Evolutionary conservation across 1,284 basidiomycete genomes (phyloP).

Genomic region (Sanghuangporus sanghuang): DNA sequence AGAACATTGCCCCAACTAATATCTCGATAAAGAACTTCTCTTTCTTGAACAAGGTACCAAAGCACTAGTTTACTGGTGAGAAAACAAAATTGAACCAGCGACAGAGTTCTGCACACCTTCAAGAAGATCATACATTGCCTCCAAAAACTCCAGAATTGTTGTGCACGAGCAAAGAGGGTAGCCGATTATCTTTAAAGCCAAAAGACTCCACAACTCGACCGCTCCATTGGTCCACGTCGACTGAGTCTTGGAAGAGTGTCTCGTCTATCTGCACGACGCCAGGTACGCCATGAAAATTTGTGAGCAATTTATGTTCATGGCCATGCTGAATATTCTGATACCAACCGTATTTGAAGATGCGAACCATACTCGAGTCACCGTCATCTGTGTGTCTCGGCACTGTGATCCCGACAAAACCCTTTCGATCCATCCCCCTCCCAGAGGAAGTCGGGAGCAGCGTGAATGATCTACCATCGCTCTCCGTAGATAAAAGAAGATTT

Average conservation of each 20-base stretch:
- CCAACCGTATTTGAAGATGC: background rate
- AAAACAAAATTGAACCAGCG: no score
- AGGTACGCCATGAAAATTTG: background rate
- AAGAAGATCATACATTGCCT: background rate
- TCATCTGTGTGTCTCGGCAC: background rate
- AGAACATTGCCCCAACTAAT: conserved; percentile 1
- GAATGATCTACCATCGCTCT: background rate
- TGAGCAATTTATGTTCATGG: background rate
- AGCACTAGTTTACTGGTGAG: background rate
- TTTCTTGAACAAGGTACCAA: background rate
- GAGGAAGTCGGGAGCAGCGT: background rate
- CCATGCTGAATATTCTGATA: background rate
- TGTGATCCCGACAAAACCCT: background rate
- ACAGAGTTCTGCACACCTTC: background rate
- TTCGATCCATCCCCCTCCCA: background rate
- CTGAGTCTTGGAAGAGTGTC: background rate
- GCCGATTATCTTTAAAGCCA: background rate
- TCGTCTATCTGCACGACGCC: background rate
- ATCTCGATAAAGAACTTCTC: background rate
- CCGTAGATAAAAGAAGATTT: background rate
- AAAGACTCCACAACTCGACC: background rate
- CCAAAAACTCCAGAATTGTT: background rate
- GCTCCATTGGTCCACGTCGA: background rate
- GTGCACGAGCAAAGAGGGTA: background rate
- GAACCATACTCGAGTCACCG: background rate